These are phyloP conservation scores for Astrocystis sublimbata DNA, from an alignment of 495 filamentous ascomycete genomes.

Conservation along the genomic window DNA sequence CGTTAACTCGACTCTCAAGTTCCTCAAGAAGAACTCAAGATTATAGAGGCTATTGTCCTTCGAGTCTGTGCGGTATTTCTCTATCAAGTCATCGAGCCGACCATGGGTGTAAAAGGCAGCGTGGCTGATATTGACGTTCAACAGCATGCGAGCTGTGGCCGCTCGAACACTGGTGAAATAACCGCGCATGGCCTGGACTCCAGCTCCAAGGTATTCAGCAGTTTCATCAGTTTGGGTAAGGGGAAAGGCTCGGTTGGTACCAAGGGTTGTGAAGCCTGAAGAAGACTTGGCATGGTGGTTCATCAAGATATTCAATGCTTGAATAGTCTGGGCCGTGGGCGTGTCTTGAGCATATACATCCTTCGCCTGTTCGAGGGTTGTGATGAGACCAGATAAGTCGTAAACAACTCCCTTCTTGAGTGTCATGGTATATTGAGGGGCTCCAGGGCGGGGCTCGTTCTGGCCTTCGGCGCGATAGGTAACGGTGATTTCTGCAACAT, in stretches of 20 bases:
- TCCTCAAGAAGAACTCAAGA: conserved; percentile 43
- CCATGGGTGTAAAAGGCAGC: conserved; percentile 22
- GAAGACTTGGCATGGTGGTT: conserved; percentile 29
- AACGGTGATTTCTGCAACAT: conserved; percentile 29
- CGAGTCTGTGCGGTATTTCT: background rate
- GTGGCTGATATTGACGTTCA: conserved; percentile 49
- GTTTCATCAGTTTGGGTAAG: conserved; percentile 12
- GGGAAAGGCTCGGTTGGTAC: conserved; percentile 26
- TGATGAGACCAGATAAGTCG: no score
- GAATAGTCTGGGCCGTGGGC: no score
- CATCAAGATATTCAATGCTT: conserved; percentile 40
- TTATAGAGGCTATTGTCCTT: conserved; percentile 22
- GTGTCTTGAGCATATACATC: no score
- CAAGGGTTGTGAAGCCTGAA: conserved; percentile 14
- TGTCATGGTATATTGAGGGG: conserved; percentile 40
- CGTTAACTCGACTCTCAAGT: conserved; percentile 36
- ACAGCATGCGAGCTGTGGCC: conserved; percentile 53
- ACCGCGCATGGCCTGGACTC: conserved; percentile 54
- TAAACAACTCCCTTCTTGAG: conserved; percentile 44
- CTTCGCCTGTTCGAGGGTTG: no score
- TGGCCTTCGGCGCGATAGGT: conserved; percentile 45
- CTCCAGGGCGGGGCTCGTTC: conserved; percentile 37
- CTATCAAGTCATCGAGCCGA: background rate
- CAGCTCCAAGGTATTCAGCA: conserved; percentile 41
- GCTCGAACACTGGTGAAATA: conserved; percentile 59